Evolutionary conservation across 116 monocot genomes (phyloP), one percentile per base, ranked within the genome.

Genomic region (Zostera marina): DNA sequence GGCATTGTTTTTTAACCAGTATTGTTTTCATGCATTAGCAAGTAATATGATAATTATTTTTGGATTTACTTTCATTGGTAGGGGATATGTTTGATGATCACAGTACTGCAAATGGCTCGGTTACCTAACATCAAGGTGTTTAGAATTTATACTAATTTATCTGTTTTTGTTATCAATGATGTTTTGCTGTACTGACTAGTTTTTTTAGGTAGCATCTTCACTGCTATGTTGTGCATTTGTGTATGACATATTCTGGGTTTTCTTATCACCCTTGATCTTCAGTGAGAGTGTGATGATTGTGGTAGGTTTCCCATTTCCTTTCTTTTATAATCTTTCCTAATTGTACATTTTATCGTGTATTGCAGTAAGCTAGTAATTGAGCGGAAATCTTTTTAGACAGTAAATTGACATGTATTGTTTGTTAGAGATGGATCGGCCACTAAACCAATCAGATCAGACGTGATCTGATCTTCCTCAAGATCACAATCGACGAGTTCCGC

Each of bases 1-100:
- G n/a, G n/a, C 32, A 32, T 32, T 3, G 1, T 5, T 32, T 32
- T 32, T 5, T 32, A 32, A 32, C 32, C 32, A 32, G 5, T 32
- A 32, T 32, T 32, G 32, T 32, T 32, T 32, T 32, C 32, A 32
- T 32, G 32, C 5, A 32, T 32, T 32, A 32, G 32, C 32, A 32
- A 5, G 11, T 48, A 16, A n/a, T 11, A 17, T 49, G 7, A 20
- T 49, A 9, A 15, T 11, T 14, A 39, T 38, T 56, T 12, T 56
- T 56, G 25, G 38, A n/a, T 40, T 56, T 56, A 20, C 22, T 44
- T 59, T 42, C 43, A 15, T 57, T 74, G 11, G 14, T 65, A 93
- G 93, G 93, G 93, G 20, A 84, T 93, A 62, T 93, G 87, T 68
- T 70, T 93, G 68, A 93, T 93, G 83, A 84, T 93, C 73, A 84